Evolutionary conservation across 2,329 filamentous ascomycete species (phyloP).

Genomic region (Stagonosporopsis tanaceti): DNA sequence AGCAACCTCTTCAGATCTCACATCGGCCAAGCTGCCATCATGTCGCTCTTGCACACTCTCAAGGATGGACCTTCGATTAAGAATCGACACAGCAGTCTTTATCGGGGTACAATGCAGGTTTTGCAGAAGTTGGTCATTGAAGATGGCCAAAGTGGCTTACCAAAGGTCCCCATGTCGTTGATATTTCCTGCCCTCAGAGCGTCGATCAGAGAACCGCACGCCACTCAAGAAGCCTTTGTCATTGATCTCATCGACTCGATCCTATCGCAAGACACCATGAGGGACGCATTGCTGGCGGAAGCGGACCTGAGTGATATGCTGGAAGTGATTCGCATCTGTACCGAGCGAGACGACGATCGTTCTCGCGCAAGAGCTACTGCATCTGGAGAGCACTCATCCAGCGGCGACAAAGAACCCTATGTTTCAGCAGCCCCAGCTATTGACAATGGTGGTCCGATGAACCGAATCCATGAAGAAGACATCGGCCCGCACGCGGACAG

Average conservation of each 20-base stretch:
- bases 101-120: constrained; percentile 42
- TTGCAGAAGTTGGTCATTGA: constrained; percentile 43
- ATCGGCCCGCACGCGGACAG: constrained; percentile 23
- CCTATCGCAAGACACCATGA: constrained; percentile 59
- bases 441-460: constrained; percentile 20
- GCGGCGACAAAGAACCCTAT: constrained; percentile 52
- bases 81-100: constrained; percentile 35
- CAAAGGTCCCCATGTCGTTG: constrained; percentile 45
- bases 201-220: constrained; percentile 39
- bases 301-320: constrained; percentile 72
- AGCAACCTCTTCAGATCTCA: constrained; percentile 76
- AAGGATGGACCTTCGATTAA: constrained; percentile 37
- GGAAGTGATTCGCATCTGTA: constrained; percentile 65
- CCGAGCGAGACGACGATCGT: constrained; percentile 43
- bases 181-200: constrained; percentile 46
- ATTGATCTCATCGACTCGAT: constrained; percentile 57
- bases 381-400: constrained; percentile 46
- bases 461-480: constrained; percentile 25
- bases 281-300: constrained; percentile 66
- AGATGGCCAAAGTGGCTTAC: constrained; percentile 43
- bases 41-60: constrained; percentile 68
- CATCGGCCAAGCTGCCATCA: constrained; percentile 73
- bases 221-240: constrained; percentile 55
- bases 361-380: constrained; percentile 23
- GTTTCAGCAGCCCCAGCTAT: constrained; percentile 14